Evolutionary conservation across 768 basidiomycete genomes (phyloP).

Genomic region (Suillus americanus): DNA sequence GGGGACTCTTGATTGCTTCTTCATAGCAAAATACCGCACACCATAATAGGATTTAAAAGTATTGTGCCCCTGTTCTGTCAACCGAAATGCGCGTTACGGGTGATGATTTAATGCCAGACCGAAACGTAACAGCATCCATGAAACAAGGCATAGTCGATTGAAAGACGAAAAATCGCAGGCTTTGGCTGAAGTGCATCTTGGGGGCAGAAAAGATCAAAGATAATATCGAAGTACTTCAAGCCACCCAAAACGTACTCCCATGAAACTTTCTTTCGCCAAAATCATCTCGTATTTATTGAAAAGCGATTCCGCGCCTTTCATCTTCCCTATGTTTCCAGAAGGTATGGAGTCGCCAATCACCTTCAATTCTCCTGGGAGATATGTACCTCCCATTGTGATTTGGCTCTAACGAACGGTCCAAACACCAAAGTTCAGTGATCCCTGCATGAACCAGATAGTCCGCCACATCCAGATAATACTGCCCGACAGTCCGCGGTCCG

Average conservation of each 20-base stretch:
- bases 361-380: slow-evolving; percentile 43
- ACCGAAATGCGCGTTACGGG: not conserved
- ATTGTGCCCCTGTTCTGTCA: not conserved
- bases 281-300: not conserved
- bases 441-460: slow-evolving; percentile 64
- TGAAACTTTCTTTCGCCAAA: not conserved
- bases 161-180: not conserved
- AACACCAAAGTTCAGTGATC: slow-evolving; percentile 65
- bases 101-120: not conserved
- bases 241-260: not conserved
- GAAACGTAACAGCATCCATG: not conserved
- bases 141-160: not conserved
- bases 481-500: slow-evolving; percentile 81
- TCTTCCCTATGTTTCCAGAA: slow-evolving; percentile 49
- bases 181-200: not conserved
- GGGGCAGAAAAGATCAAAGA: not conserved
- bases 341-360: slow-evolving; percentile 55
- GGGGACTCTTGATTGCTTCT: not conserved
- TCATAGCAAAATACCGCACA: slow-evolving; percentile 1
- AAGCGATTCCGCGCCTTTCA: slow-evolving; percentile 2
- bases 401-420: slow-evolving; percentile 40
- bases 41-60: not conserved
- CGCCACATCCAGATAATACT: slow-evolving; percentile 72
- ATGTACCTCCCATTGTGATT: slow-evolving; percentile 49
- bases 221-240: not conserved